These are phyloP conservation scores for Globisporangium alternatum DNA, from an alignment of 352 stramenopile genomes.

Conservation along the genomic window DNA sequence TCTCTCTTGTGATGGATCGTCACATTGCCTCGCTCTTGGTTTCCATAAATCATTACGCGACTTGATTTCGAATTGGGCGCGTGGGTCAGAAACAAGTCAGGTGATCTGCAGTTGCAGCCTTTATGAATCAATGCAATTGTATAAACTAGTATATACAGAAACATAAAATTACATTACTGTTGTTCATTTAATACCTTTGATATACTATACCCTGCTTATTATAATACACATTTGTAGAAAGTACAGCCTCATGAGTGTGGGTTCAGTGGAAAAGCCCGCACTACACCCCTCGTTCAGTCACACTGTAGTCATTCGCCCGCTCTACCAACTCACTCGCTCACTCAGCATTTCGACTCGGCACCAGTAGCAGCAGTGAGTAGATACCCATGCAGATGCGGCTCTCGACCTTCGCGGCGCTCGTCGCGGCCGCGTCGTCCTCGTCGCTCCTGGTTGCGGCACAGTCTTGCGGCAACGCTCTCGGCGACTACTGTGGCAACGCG, in stretches of 20 bases:
- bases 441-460: constrained; percentile 4
- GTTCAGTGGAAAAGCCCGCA: no score
- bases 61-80: neutral
- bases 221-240: no score
- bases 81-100: no score
- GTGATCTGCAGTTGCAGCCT: neutral
- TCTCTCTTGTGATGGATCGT: neutral
- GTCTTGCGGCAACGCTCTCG: constrained; percentile 24
- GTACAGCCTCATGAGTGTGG: no score
- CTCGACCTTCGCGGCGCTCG: neutral
- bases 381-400: neutral
- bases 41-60: neutral
- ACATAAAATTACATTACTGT: no score
- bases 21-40: neutral
- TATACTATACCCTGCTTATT: no score
- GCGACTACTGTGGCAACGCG: constrained; percentile 41
- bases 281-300: no score
- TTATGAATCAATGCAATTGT: neutral
- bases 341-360: neutral
- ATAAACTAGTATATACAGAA: no score
- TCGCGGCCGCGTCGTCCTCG: neutral
- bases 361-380: neutral
- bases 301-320: no score
- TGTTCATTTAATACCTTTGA: no score
- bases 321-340: neutral